These are phyloP conservation scores for Lithocarpus polystachyus DNA, from an alignment of 306 rosid species.

Conservation along the genomic window DNA sequence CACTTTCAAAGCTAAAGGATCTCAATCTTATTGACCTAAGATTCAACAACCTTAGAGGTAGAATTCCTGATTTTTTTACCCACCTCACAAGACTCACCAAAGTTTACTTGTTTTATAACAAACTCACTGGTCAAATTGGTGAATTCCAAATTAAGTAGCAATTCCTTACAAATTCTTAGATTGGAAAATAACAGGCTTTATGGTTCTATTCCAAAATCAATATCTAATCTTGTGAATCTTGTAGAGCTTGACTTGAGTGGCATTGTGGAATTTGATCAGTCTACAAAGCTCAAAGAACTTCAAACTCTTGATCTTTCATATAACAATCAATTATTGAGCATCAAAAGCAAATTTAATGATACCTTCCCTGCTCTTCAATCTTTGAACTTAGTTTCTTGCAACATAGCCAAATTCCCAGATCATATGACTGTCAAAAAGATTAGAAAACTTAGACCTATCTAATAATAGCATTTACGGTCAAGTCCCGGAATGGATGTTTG, in stretches of 20 bases:
- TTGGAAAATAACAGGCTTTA: not conserved
- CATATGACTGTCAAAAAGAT: not conserved
- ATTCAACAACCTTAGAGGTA: not conserved
- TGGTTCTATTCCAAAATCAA: constrained; percentile 12
- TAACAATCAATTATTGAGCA: not conserved
- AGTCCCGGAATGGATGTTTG: too few relatives aligned
- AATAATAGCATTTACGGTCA: too few relatives aligned
- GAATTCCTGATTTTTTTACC: too few relatives aligned
- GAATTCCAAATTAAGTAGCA: too few relatives aligned
- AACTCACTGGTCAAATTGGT: not conserved
- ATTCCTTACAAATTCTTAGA: not conserved
- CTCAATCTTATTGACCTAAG: not conserved
- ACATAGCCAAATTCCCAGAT: constrained; percentile 20
- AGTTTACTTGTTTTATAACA: too few relatives aligned
- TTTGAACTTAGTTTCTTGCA: constrained; percentile 2
- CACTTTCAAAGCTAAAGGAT: not conserved
- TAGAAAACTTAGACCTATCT: too few relatives aligned
- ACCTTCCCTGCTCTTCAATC: not conserved
- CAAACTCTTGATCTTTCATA: not conserved
- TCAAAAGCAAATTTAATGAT: not conserved
- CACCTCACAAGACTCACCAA: too few relatives aligned
- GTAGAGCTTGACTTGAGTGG: not conserved
- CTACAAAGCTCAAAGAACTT: not conserved
- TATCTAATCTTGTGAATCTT: constrained; percentile 11
- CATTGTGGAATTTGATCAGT: not conserved